Base-by-base conservation (phyloP, 208 protist species). In the Spongospora subterranea region DNA sequence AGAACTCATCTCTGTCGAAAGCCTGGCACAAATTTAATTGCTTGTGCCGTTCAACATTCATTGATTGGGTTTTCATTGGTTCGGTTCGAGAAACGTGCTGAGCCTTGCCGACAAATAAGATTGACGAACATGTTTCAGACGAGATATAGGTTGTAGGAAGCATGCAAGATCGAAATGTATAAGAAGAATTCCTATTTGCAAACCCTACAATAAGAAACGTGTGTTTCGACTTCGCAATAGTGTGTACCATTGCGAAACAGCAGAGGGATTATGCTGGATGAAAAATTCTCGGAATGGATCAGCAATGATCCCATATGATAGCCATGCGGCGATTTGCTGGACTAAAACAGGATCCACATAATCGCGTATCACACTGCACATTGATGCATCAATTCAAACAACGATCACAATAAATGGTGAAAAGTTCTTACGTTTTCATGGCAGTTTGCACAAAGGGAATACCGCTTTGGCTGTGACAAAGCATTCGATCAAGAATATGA, bases 61-160 rank as follows among this genome's bases (percentile, higher is more conserved):
- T 29, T 6, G 6, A 60, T 60, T 6, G 6, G 24, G 50, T 29
- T 29, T 6, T 60, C 50, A 29, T 60, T 60, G 50, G 50, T 29
- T n/a, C n/a, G n/a, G n/a, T n/a, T n/a, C 50, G 50, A 24, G n/a
- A 35, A n/a, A 82, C n/a, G 35, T 43, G 71, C 6, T 40, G n/a
- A 43, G 71, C 71, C n/a, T 82, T 82, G 17, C 71, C 71, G 40
- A 82, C 35, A 43, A 82, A 82, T 20, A 82, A n/a, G 35, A 82
- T 43, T 40, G 71, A 35, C 13, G 11, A 17, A n/a, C 71, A 82
- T 6, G 40, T 43, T 82, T 82, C 17, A 82, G 6, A 35, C 17
- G 71, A 82, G 11, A 82, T 6, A 82, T 82, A 82, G n/a, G n/a
- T 20, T 82, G 6, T n/a, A 45, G 71, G 40, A 40, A 82, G 35